phyloP scores from a whole-genome alignment of 2,329 filamentous ascomycete genomes.

The Alternaria angustiovoidea region DNA sequence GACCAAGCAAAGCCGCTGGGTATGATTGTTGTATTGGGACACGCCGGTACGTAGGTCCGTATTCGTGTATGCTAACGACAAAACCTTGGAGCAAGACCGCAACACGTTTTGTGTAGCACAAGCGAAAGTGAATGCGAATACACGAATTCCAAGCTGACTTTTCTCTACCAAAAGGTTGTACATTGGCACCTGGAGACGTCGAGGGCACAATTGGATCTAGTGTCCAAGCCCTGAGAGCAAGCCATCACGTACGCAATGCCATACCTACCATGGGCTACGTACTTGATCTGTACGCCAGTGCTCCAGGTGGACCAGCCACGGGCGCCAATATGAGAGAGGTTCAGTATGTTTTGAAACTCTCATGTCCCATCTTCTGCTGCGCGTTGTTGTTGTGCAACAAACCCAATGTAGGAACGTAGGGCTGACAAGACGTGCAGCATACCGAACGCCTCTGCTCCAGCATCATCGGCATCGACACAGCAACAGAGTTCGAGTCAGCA shows the following conservation, averaged over 20 bases:
- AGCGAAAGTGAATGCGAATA: background rate
- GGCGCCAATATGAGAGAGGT: constrained; percentile 24
- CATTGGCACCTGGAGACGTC: constrained; percentile 11
- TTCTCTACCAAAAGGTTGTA: constrained; percentile 12
- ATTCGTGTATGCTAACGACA: too few species aligned
- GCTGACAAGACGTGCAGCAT: too few species aligned
- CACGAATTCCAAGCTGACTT: background rate
- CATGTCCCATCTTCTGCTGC: too few species aligned
- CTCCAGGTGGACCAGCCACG: background rate
- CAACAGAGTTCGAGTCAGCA: constrained; percentile 20
- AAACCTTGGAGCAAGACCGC: too few species aligned
- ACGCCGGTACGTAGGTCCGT: constrained; percentile 20
- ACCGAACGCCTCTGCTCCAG: background rate
- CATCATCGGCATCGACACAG: background rate
- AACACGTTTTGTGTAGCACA: too few species aligned
- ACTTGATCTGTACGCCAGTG: constrained; percentile 15
- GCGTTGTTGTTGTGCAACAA: fast-evolving
- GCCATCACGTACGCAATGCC: constrained; percentile 22
- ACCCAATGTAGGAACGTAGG: too few species aligned
- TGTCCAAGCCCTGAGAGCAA: constrained; percentile 19
- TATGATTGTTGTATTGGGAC: constrained; percentile 34
- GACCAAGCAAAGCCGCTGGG: constrained; percentile 23
- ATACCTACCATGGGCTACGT: constrained; percentile 33
- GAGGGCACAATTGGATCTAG: constrained; percentile 26
- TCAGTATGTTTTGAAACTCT: constrained; percentile 19